Base-by-base conservation (phyloP, 352 stramenopile species). In the Phytophthora nicotianae region DNA sequence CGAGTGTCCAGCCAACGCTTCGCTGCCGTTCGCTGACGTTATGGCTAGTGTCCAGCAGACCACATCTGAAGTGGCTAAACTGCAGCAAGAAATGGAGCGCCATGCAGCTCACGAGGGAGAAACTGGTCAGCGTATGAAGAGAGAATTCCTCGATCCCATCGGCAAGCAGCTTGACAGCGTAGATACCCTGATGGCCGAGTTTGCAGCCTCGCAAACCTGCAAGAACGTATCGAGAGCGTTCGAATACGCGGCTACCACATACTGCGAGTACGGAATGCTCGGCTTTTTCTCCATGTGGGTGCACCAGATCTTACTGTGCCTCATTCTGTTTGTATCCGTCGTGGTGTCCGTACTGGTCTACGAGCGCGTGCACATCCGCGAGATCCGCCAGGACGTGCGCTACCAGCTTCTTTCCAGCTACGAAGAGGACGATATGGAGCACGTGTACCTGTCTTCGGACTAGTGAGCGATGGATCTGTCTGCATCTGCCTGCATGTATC, bases 281-380 rank as follows among this genome's bases (percentile, higher is more conserved):
- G 86, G 86, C 20, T 87, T 94, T 59, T 90, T 91, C 51, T 90
- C 83, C 13, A 89, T 94, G 81, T 94, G 86, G 86, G 76, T 90
- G 46, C 86, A 94, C 56, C 86, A 94, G 74, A 81, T 94, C 32
- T 52, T 91, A 50, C 58, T 94, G 10, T 94, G 86, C 49, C 48
- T 89, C n/a, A 74, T 90, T 27, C 66, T 94, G 3, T 91, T 92
- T 58, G 75, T 90, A 46, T 80, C 78, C 62, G 75, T 92, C 45
- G 53, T 92, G 38, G 76, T 83, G 35, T 81, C 80, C 11, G 83
- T 92, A 50, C 67, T 91, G 26, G 81, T 92, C 13, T 94, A 91
- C 70, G 78, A 94, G 69, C 78, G 81, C 50, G 80, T 92, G 40
- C 76, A 91, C 58, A 75, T 84, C 14, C 77, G 79, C 29, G 78